phyloP scores from a whole-genome alignment of 129 eudicot genomes.

The Lactuca saligna region DNA sequence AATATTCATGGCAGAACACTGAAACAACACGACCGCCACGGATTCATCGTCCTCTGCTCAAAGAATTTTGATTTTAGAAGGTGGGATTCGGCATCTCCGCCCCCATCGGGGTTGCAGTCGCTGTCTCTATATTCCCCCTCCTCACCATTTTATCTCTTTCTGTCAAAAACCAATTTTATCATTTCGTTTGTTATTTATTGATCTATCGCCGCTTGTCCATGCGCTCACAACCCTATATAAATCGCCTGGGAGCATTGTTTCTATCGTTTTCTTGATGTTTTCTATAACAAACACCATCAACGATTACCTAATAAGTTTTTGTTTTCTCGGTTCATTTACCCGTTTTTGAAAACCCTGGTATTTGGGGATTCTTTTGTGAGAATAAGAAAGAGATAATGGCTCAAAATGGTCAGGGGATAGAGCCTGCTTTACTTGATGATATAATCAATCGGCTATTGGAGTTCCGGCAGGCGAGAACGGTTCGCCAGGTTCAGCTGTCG shows the following conservation, averaged over 20 bases:
- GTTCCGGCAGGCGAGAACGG: slow-evolving; percentile 55
- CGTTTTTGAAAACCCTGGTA: slow-evolving; percentile 26
- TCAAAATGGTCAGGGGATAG: slow-evolving; percentile 52
- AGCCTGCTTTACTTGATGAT: slow-evolving; percentile 58
- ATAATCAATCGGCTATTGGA: slow-evolving; percentile 63
- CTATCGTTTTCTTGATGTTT: background rate
- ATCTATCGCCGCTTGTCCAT: slow-evolving; percentile 13
- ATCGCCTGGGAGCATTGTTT: background rate
- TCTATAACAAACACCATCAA: background rate
- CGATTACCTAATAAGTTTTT: background rate
- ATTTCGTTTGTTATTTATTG: background rate
- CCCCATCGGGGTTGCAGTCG: slow-evolving; percentile 45
- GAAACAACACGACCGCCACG: slow-evolving; percentile 32
- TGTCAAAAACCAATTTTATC: background rate
- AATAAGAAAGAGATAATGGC: slow-evolving; percentile 39
- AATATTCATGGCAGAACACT: slow-evolving; percentile 7
- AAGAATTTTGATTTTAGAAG: slow-evolving; percentile 17
- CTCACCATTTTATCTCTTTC: slow-evolving; percentile 5
- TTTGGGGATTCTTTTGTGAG: slow-evolving; percentile 1
- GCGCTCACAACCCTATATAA: background rate
- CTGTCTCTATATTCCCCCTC: slow-evolving; percentile 16
- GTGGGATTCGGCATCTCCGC: slow-evolving; percentile 44
- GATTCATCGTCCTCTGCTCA: slow-evolving; percentile 39
- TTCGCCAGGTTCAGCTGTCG: slow-evolving; percentile 69
- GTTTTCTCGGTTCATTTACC: background rate